Evolutionary conservation across 352 stramenopile species (phyloP).

Genomic region (Phytophthora pini): DNA sequence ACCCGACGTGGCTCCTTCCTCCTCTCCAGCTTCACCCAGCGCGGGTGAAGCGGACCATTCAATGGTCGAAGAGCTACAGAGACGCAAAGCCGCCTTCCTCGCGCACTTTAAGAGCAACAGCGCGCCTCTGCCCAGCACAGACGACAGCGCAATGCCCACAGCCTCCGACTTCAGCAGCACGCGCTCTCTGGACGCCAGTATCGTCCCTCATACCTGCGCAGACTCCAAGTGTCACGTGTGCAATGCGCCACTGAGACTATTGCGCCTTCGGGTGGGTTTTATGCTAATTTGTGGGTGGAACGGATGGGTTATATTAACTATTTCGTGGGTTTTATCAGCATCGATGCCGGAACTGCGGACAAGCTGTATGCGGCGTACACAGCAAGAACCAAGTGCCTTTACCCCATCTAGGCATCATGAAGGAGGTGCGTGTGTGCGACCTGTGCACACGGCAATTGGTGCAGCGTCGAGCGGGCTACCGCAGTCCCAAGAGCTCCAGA

Average conservation of each 20-base stretch:
- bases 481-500: conserved; percentile 45
- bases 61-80: conserved; percentile 47
- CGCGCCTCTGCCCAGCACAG: conserved; percentile 5
- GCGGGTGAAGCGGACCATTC: conserved; percentile 31
- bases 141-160: conserved; percentile 14
- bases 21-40: conserved; percentile 22
- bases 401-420: conserved; percentile 77
- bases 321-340: conserved; percentile 39
- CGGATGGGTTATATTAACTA: conserved; percentile 2
- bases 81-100: conserved; percentile 57
- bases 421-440: conserved; percentile 77
- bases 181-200: conserved; percentile 23
- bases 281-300: conserved; percentile 10
- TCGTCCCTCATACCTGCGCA: conserved; percentile 15
- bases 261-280: conserved; percentile 59
- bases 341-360: conserved; percentile 68
- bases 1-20: conserved; percentile 20
- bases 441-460: conserved; percentile 74
- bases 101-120: conserved; percentile 52
- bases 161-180: conserved; percentile 21
- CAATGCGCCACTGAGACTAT: conserved; percentile 57
- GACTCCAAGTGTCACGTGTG: conserved; percentile 76
- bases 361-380: conserved; percentile 75
- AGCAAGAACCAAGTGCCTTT: conserved; percentile 83
- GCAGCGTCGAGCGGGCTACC: conserved; percentile 70